A percentile compares a stretch with the other conserved stretches of the same genome.
Evolutionary conservation across 2,329 filamentous ascomycete genomes (phyloP).

Genomic region (Colletotrichum nymphaeae): DNA sequence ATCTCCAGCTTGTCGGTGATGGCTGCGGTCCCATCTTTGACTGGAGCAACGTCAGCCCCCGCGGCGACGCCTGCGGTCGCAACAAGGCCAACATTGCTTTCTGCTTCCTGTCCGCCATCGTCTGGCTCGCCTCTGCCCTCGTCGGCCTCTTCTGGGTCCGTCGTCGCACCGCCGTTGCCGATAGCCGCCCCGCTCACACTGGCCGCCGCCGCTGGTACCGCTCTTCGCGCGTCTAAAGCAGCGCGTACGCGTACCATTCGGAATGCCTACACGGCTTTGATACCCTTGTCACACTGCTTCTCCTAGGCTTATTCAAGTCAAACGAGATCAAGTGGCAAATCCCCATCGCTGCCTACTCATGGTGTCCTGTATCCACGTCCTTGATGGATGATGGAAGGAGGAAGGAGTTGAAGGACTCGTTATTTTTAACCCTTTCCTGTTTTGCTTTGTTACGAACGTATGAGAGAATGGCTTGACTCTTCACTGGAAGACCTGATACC

Average conservation of each 20-base stretch:
- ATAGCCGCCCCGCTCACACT: slow-evolving; percentile 38
- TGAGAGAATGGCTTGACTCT: neutral
- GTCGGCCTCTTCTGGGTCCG: slow-evolving; percentile 67
- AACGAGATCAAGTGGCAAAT: neutral
- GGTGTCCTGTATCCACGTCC: neutral
- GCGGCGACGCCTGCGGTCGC: slow-evolving; percentile 67
- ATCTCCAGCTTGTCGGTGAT: slow-evolving; percentile 52
- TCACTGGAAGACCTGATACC: slow-evolving; percentile 9
- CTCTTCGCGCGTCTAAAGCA: slow-evolving; percentile 55
- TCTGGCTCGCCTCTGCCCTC: slow-evolving; percentile 75
- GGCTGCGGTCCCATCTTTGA: slow-evolving; percentile 68
- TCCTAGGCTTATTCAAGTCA: neutral
- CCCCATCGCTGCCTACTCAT: neutral
- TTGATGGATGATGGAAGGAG: neutral
- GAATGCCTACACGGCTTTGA: neutral
- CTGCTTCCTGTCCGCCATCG: slow-evolving; percentile 75
- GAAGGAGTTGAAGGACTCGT: neutral
- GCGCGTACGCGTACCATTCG: neutral
- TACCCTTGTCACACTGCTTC: neutral
- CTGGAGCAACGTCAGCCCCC: slow-evolving; percentile 66
- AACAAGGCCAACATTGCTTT: slow-evolving; percentile 81
- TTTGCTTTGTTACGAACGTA: neutral
- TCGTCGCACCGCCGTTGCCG: slow-evolving; percentile 47
- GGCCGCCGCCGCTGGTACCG: slow-evolving; percentile 55
- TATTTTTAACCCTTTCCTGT: neutral